Conservation (phyloP, 192 early-diverging fungal species). For the Thamnidium elegans region DNA sequence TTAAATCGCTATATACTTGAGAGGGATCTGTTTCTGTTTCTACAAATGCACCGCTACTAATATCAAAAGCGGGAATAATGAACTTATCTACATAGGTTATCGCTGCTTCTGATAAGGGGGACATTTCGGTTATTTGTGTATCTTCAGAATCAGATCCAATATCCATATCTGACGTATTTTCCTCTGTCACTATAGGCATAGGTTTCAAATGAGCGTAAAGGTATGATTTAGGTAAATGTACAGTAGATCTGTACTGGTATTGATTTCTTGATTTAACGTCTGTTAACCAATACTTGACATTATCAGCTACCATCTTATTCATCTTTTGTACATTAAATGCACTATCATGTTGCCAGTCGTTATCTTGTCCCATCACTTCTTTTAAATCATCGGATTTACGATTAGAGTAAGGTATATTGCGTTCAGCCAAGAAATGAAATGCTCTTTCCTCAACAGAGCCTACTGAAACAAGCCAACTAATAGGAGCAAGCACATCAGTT, state of each 20-base stretch:
- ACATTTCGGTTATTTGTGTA: too few species aligned
- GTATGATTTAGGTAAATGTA: too few species aligned
- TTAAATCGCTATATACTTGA: too few species aligned
- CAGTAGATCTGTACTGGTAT: neutral
- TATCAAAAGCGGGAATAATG: neutral
- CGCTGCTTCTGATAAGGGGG: too few species aligned
- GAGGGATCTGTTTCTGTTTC: too few species aligned
- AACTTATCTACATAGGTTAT: conserved; percentile 4
- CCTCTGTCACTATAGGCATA: too few species aligned
- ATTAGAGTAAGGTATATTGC: neutral
- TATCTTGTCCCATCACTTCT: neutral
- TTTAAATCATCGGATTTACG: neutral
- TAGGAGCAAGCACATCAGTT: neutral
- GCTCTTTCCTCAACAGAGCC: neutral
- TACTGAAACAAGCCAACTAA: neutral
- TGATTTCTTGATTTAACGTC: neutral
- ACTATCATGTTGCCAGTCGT: neutral
- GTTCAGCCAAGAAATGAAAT: neutral
- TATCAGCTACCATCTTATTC: neutral
- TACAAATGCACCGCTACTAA: neutral
- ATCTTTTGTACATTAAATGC: neutral
- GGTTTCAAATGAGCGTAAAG: too few species aligned
- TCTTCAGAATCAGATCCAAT: too few species aligned
- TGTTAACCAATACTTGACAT: neutral
- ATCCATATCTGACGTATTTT: too few species aligned